Percentiles rank a stretch among this genome's conserved stretches.
Conservation (phyloP, 441 rosid species). For the Erodium texanum region DNA sequence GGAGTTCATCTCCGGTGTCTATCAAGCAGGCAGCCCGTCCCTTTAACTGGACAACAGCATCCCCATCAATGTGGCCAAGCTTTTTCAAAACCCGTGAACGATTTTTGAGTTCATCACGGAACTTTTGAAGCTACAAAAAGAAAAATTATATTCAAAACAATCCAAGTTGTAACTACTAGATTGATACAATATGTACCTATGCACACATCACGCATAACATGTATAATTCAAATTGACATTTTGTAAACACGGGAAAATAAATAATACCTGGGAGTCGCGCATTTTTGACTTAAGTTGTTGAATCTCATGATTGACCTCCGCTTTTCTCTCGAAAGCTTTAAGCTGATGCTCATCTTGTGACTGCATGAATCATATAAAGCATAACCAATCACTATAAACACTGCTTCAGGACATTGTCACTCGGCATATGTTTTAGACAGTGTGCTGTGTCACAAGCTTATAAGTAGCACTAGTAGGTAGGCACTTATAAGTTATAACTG, state of each 20-base stretch:
- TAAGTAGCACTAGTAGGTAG: not conserved
- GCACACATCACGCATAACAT: not conserved
- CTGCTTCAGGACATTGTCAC: not conserved
- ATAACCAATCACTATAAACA: too few species aligned
- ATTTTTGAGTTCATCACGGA: conserved; percentile 85
- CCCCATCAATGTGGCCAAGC: conserved; percentile 88
- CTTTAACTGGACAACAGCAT: conserved; percentile 82
- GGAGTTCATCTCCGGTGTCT: conserved; percentile 97
- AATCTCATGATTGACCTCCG: conserved; percentile 88
- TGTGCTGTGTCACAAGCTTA: not conserved
- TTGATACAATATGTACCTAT: not conserved
- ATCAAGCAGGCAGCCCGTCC: conserved; percentile 99
- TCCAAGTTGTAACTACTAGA: conserved; percentile 6
- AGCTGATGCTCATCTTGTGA: conserved; percentile 79
- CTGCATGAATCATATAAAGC: conserved; percentile 28
- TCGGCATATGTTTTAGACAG: not conserved
- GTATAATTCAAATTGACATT: not conserved
- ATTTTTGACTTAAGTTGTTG: conserved; percentile 86
- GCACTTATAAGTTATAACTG: not conserved
- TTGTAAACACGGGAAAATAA: not conserved
- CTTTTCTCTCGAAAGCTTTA: conserved; percentile 71
- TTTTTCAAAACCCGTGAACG: conserved; percentile 93
- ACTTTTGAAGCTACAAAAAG: conserved; percentile 73
- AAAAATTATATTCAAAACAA: conserved; percentile 3
- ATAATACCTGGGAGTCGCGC: conserved; percentile 92